Evolutionary conservation across 225 moss, liverwort and hornwort species (phyloP), one percentile per base, ranked within the genome.

Genomic region (Antitrichia curtipendula): DNA sequence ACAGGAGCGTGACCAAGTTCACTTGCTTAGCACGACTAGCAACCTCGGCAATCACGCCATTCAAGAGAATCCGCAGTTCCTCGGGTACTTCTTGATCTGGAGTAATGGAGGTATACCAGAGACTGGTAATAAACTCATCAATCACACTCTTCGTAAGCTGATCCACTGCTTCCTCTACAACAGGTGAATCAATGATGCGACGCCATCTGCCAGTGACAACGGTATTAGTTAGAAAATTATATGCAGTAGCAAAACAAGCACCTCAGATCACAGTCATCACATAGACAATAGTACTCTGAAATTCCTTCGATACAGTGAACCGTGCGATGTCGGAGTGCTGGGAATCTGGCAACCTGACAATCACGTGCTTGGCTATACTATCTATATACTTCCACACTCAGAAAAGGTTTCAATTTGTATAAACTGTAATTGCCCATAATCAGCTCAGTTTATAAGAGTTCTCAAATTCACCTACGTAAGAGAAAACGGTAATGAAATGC

Each of bases 131-230:
- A 89, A 93, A 94, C 66, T 94, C 93, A 89, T 93, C 88, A 84
- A 93, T 85, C 31, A 94, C 82, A 90, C 88, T 88, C 89, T 88
- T 91, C 45, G 94, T 91, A 77, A 94, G 90, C 91, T 91, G 89
- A 90, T 94, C 94, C 91, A 94, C 93, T 77, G 93, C 94, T 76
- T 87, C 88, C 89, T 91, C 94, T 59, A 94, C 90, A 82, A 88
- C 89, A 83, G 89, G 91, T 56, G 94, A 93, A 87, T 94, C 90
- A 77, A 94, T 89, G 65, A 89, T 90, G 83, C 80, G 91, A 58
- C 96, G 95, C 98, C 98, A 99, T 79, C 92, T 92, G 89, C 75
- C 77, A 81, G 65, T 64, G 57, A 49, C 49, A 81, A 77, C 58
- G 84, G 59, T 47, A 59, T 32, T 63, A 45, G 56, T 88, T 74